A percentile compares a stretch with the other conserved stretches of the same genome.
phyloP scores from a whole-genome alignment of 2,329 filamentous ascomycete genomes.

The Exophiala oligosperma region DNA sequence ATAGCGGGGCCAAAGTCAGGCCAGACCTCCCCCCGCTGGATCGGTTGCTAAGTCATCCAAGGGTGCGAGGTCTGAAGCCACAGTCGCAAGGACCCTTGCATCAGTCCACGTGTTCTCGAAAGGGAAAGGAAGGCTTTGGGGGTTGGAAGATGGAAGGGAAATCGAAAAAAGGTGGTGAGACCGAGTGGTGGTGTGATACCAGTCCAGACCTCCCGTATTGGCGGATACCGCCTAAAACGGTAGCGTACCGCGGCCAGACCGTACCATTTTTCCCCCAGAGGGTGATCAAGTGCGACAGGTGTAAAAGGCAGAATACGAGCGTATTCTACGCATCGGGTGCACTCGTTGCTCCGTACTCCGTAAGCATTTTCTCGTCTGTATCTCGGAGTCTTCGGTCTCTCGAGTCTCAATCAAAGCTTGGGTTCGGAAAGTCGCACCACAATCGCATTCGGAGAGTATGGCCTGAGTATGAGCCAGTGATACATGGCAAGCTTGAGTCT shows the following conservation, averaged over 20 bases:
- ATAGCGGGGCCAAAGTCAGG: not conserved
- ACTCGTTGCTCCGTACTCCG: not conserved
- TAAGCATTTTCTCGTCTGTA: not conserved
- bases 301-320: no score
- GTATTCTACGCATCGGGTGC: no score
- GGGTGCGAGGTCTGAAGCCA: not conserved
- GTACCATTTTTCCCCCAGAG: not conserved
- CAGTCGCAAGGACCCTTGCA: not conserved
- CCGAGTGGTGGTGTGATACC: not conserved
- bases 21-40: not conserved
- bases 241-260: not conserved
- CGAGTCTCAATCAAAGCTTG: not conserved
- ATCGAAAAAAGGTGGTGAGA: not conserved
- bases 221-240: not conserved
- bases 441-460: constrained; percentile 9
- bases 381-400: not conserved
- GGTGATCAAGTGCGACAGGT: not conserved
- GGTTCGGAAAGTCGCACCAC: constrained; percentile 5
- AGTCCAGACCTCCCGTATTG: not conserved
- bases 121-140: not conserved
- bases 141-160: not conserved
- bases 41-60: not conserved
- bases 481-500: not conserved
- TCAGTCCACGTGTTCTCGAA: not conserved
- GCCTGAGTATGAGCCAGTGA: constrained; percentile 11